Evolutionary conservation across 2,329 filamentous ascomycete species (phyloP), one percentile per base, ranked within the genome.

Genomic region (Exophiala alcalophila): DNA sequence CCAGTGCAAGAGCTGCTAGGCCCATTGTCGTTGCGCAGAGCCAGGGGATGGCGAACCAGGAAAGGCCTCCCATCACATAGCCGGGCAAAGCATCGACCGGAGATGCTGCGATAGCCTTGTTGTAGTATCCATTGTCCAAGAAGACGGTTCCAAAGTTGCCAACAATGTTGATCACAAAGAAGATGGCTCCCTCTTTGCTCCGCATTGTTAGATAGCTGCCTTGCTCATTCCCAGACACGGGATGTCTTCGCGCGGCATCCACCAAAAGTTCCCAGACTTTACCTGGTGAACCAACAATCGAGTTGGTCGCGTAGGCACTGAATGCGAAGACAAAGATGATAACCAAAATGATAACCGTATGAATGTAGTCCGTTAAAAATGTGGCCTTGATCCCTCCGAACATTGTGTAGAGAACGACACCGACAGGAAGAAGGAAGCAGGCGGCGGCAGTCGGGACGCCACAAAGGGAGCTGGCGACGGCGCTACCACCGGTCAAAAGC

Each of bases 1-100:
- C 88, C 1, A 95, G 74, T 0, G 87, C 85, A 5, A 95, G 72
- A 3, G 85, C 87, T 1, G 85, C 77, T 5, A 95, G 75, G 21
- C 89, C 89, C 80, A 94, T 86, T 1, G 89, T 94, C 0, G 86
- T 95, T 1, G 89, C 88, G 2, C 81, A 85, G 7, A 94, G 73
- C 85, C 86, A 94, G 0, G 90, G 90, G 38, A 96, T 94, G 1
- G 89, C 89, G 56, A 95, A 95, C 89, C 89, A 95, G 35, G 79
- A 82, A 1, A 94, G 74, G 15, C 90, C 89, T 4, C 89, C 89
- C 49, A 91, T 77, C 40, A 95, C 83, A 59, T 95, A 95, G 12
- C 89, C 89, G 0, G 89, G 89, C 2, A 96, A 77, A 0, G 89
- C 90, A 48, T 91, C 81, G 0, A 91, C 84, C 1, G 88, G 88